These are phyloP conservation scores for Schoenoplectus tabernaemontani DNA, from an alignment of 202 grass and related monocot genomes.

Conservation along the genomic window DNA sequence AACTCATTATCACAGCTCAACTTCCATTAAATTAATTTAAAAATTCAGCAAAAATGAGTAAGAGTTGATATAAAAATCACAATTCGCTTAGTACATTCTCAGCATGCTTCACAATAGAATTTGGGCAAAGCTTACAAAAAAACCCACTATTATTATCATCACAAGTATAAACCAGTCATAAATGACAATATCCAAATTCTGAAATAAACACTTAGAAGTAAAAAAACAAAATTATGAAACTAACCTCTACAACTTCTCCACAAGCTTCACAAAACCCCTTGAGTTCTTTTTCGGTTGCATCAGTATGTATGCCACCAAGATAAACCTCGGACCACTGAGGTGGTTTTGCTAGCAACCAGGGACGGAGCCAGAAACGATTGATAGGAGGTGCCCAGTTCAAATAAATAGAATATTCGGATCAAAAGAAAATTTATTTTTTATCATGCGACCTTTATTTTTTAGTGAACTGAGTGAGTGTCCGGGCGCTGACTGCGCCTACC, in stretches of 20 bases:
- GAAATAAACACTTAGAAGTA: not conserved
- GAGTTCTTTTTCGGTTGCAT: slow-evolving; percentile 57
- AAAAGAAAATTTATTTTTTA: too few relatives aligned
- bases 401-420: too few relatives aligned
- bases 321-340: slow-evolving; percentile 88
- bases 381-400: too few relatives aligned
- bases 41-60: not conserved
- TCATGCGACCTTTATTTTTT: too few relatives aligned
- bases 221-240: slow-evolving; percentile 30
- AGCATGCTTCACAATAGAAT: not conserved
- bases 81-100: not conserved
- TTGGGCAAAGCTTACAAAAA: not conserved
- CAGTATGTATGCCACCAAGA: slow-evolving; percentile 45
- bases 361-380: too few relatives aligned
- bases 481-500: too few relatives aligned
- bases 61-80: not conserved
- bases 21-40: not conserved
- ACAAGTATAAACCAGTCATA: not conserved
- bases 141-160: not conserved
- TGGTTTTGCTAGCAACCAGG: too few relatives aligned
- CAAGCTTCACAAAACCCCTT: slow-evolving; percentile 52
- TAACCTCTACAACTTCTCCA: slow-evolving; percentile 82
- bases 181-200: not conserved
- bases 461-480: too few relatives aligned
- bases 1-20: not conserved